Base-by-base conservation (phyloP, 257 asterid genomes). In the Verbascum thapsus region DNA sequence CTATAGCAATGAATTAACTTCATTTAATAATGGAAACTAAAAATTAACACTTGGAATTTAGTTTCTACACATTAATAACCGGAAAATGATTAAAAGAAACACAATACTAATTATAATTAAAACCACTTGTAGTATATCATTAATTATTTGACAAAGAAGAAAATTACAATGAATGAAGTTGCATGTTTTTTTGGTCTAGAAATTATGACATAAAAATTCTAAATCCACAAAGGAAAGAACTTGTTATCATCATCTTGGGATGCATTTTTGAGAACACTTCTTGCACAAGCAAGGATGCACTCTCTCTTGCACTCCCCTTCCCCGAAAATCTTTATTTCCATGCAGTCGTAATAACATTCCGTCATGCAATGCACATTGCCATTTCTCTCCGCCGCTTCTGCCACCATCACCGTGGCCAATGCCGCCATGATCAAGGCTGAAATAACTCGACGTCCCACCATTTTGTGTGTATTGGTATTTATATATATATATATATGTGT, bases 341-440 rank as follows among this genome's bases (percentile, higher is more conserved):
- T 48, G 65, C 84, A 78, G 1, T 78, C 84, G 11, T 67, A 58
- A 71, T 59, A 78, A 38, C 84, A 78, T 13, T 78, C 78, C 58
- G 55, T 38, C 84, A 71, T 54, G 61, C 84, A 78, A 4, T 64
- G 75, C 10, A 41, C 26, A 0, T 51, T 58, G 19, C 10, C 67
- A 39, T 52, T 63, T 61, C 66, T 53, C 62, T 71, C 80, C 3
- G 66, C 54, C n/a, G 65, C 79, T 1, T 42, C 61, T 4, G 53
- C 70, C 50, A 7, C 53, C 53, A 26, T 22, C 47, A 11, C 62
- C 7, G 45, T 39, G 40, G 35, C 61, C 2, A 59, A 18, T 0
- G 62, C 51, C 56, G 41, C 48, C 71, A 41, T 0, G 0, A 71
- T 61, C 9, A 17, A 17, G 2, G 54, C 68, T 44, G 3, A 1